Base-by-base conservation (phyloP, 2,329 filamentous ascomycete genomes). In the Monilinia polystroma region DNA sequence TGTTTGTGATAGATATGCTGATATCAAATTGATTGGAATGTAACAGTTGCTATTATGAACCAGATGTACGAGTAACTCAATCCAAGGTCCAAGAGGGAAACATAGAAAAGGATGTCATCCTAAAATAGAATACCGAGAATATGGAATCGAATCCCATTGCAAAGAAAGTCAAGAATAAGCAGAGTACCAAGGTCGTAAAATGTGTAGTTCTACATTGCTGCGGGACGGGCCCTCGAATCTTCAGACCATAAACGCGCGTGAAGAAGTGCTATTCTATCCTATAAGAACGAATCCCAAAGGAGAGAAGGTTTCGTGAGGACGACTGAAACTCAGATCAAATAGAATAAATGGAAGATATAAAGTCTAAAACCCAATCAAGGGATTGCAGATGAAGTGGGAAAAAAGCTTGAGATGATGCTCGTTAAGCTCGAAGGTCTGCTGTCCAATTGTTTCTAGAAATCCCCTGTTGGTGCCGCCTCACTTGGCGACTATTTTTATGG, bases 371-470 rank as follows among this genome's bases (percentile, higher is more conserved):
- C 59, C 59, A 63, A 59, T 59, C 11, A 59, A 49, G 53, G 43
- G 18, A 56, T 57, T 29, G 7, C 8, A 35, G 53, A 56, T 29
- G 41, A n/a, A 20, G 38, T 23, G 52, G 45, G 32, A 58, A 52
- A n/a, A n/a, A 38, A 49, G 43, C 26, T 60, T 3, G 29, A 49
- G 20, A 35, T 38, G 29, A 58, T 43, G 41, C 51, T 64, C 29
- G 11, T 47, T 38, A 35, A 35, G 5, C 32, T 6, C 32, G 20
- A 35, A 52, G 54, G 63, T 66, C 63, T 58, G 63, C 35, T 66
- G 63, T 52, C 55, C 63, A 66, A 66, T 66, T 66, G 55, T 66
- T 54, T 66, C 64, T 52, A 26, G 26, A 43, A n/a, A 12, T 20
- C n/a, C 38, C 55, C 23, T 64, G 29, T 47, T 43, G 20, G 45